Base-by-base conservation (phyloP, 345 rosid species). In the Moricandia moricandioides region DNA sequence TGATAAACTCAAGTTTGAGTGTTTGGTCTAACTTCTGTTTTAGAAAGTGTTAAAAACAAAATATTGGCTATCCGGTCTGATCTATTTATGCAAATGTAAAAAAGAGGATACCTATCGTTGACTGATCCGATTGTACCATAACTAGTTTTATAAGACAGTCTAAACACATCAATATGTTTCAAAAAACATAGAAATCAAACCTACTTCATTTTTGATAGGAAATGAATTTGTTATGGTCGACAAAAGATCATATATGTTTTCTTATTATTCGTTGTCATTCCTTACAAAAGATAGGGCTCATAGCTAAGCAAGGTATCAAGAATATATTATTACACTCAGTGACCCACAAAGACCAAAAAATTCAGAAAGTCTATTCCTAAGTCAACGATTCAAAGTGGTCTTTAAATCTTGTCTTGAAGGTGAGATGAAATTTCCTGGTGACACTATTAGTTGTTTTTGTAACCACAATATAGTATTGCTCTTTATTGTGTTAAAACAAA, bases 301-400 rank as follows among this genome's bases (percentile, higher is more conserved):
- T 45, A 45, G 52, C 52, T 45, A 45, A 45, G 52, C 17, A 45
- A 45, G 52, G 52, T 45, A 45, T 45, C 52, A n/a, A 45, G 6
- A n/a, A n/a, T 45, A 45, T n/a, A n/a, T n/a, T 45, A 13, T n/a
- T 45, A 45, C 52, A 45, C 52, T 45, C 2, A 4, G 7, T 45
- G 17, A 45, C 52, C 52, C 51, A 43, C 18, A 45, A 45, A 12
- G 52, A 45, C 52, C 21, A 67, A 75, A 27, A 21, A 33, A 6
- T 18, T 67, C 21, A 7, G 11, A 45, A 29, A 66, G 79, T 76
- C 69, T 76, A 17, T 62, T 62, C 29, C 3, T 40, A n/a, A 69
- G 80, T 76, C 70, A 76, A 76, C 73, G 55, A 52, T 27, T 67
- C 30, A 67, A 33, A 58, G 67, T 59, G 62, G 78, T 67, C 61